These are phyloP conservation scores for Fusarium annulatum DNA, from an alignment of 2,329 filamentous ascomycete species.

Conservation along the genomic window DNA sequence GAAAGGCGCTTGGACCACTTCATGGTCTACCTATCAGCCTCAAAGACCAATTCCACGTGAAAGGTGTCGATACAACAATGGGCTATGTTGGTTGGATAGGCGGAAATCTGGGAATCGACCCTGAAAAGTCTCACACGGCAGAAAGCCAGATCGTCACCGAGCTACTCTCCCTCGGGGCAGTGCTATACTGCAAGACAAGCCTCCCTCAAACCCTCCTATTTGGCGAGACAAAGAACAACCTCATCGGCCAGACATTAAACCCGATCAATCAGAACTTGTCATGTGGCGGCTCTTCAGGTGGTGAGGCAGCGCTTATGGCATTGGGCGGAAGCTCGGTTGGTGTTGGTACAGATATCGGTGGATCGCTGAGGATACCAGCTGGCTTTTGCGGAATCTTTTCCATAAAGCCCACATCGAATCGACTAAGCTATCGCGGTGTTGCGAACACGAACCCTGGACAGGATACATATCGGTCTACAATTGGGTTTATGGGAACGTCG, in stretches of 20 bases:
- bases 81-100: slow-evolving; percentile 49
- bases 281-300: slow-evolving; percentile 52
- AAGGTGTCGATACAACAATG: slow-evolving; percentile 60
- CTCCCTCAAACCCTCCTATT: slow-evolving; percentile 39
- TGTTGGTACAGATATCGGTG: slow-evolving; percentile 52
- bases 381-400: slow-evolving; percentile 41
- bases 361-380: slow-evolving; percentile 49
- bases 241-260: slow-evolving; percentile 50
- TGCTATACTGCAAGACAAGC: slow-evolving; percentile 43
- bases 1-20: slow-evolving; percentile 26
- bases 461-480: slow-evolving; percentile 69
- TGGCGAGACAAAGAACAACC: slow-evolving; percentile 49
- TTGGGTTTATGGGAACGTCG: slow-evolving; percentile 71
- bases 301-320: slow-evolving; percentile 50
- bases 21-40: slow-evolving; percentile 41
- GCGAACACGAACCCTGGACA: slow-evolving; percentile 61
- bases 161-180: slow-evolving; percentile 36
- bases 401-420: slow-evolving; percentile 32
- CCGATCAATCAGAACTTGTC: slow-evolving; percentile 49
- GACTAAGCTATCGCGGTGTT: slow-evolving; percentile 33
- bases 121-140: not conserved
- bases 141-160: slow-evolving; percentile 38
- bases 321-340: slow-evolving; percentile 49
- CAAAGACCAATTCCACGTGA: slow-evolving; percentile 72
- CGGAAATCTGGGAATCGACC: slow-evolving; percentile 5